Percentiles rank a stretch among this genome's conserved stretches.
Conservation (phyloP, 1,284 basidiomycete species). For the Sporisorium iseilematis-ciliati region DNA sequence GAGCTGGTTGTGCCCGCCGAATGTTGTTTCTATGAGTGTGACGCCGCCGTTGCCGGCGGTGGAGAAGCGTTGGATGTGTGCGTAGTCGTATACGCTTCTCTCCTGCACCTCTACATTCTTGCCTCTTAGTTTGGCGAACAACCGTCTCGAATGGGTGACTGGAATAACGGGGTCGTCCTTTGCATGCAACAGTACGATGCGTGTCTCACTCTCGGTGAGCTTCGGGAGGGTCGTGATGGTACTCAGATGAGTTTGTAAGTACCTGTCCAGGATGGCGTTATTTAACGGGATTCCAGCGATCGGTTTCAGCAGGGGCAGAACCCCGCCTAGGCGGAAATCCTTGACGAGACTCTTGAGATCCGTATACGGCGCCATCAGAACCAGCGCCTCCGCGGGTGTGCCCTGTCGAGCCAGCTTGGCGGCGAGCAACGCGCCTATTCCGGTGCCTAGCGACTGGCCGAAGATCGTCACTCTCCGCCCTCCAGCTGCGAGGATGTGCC, state of each 20-base stretch:
- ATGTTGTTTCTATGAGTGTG: conserved; percentile 45
- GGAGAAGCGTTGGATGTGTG: conserved; percentile 25
- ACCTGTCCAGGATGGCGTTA: conserved; percentile 74
- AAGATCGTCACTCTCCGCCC: conserved; percentile 76
- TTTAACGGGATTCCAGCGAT: conserved; percentile 79
- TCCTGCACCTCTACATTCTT: neutral
- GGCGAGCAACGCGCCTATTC: conserved; percentile 75
- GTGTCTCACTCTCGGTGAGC: conserved; percentile 58
- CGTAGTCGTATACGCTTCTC: conserved; percentile 24
- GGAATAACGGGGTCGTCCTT: conserved; percentile 86
- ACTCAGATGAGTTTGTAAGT: conserved; percentile 76
- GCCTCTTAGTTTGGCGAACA: conserved; percentile 29
- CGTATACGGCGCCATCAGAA: conserved; percentile 83
- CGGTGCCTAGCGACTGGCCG: conserved; percentile 86
- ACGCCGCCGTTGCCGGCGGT: conserved; percentile 10
- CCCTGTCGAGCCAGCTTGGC: conserved; percentile 72
- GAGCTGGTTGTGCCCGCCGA: conserved; percentile 58
- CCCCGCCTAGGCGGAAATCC: conserved; percentile 74
- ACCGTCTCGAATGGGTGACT: conserved; percentile 74
- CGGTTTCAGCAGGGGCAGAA: conserved; percentile 80
- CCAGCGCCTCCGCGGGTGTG: conserved; percentile 74
- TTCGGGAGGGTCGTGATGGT: conserved; percentile 34
- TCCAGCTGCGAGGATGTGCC: conserved; percentile 75
- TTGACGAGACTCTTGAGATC: conserved; percentile 77
- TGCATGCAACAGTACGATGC: conserved; percentile 82